Conservation (phyloP, 2,329 filamentous ascomycete genomes). For the Cladophialophora chaetospira region DNA sequence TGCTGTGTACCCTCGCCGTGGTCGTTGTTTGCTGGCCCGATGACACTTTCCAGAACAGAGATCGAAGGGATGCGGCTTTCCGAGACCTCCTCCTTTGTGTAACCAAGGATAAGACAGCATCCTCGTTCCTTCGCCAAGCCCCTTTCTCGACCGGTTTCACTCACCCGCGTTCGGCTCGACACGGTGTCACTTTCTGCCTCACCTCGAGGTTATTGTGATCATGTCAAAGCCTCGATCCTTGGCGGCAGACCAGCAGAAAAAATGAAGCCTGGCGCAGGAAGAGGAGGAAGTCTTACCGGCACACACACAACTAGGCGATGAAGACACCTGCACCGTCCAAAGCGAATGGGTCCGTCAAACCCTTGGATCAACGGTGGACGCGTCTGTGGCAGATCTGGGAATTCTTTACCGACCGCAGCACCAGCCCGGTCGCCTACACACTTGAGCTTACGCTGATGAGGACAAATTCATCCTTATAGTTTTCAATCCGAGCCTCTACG, state of each 20-base stretch:
- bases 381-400: slow-evolving; percentile 22
- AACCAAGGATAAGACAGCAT: neutral
- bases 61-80: slow-evolving; percentile 30
- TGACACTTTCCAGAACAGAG: slow-evolving; percentile 30
- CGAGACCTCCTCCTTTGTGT: slow-evolving; percentile 14
- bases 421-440: slow-evolving; percentile 23
- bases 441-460: slow-evolving; percentile 15
- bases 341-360: slow-evolving; percentile 11
- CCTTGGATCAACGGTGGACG: slow-evolving; percentile 1
- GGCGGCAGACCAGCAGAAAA: slow-evolving; percentile 4
- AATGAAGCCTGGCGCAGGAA: neutral
- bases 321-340: slow-evolving; percentile 27
- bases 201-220: slow-evolving; percentile 10
- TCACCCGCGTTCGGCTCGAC: neutral
- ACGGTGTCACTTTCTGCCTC: slow-evolving; percentile 1
- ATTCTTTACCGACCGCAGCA: slow-evolving; percentile 14
- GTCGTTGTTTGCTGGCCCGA: slow-evolving; percentile 2
- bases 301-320: slow-evolving; percentile 19
- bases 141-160: neutral
- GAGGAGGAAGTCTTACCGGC: slow-evolving; percentile 7
- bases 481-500: slow-evolving; percentile 31
- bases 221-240: slow-evolving; percentile 1
- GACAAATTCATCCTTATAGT: slow-evolving; percentile 16
- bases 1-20: neutral
- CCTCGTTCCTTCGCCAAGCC: neutral